Evolutionary conservation across 306 rosid genomes (phyloP), one percentile per base, ranked within the genome.

Genomic region (Aeschynomene evenia): DNA sequence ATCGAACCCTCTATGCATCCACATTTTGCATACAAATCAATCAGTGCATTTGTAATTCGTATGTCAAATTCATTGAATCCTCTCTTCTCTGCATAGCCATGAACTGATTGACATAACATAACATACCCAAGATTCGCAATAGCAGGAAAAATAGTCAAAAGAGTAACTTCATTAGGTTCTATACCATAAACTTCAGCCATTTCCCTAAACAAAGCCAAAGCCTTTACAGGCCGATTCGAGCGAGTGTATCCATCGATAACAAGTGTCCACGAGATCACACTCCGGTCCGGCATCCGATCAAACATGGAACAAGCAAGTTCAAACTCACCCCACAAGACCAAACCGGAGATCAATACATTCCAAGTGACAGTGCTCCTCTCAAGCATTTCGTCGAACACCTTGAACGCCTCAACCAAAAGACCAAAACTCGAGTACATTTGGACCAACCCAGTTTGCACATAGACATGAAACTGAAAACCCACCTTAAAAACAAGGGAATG

Each of bases 181-280:
- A 87, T 74, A 46, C 75, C 79, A 46, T 80, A 83, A 63, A 42
- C 37, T 1, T 64, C 72, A 39, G 81, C 87, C 96, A 89, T 89
- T 65, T 68, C 71, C 59, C 76, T 73, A 77, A 81, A 89, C 84
- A 85, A 63, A 20, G 60, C 63, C 49, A 82, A 29, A 26, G 92
- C 96, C 62, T 83, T 82, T 12, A 33, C n/a, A n/a, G 82, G 80
- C 79, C 21, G 72, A 76, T 83, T 79, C 60, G 24, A 29, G 1
- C 90, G 80, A 1, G 88, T 81, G 63, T 79, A 81, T 0, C 83
- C 86, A 77, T 89, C 96, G 22, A 89, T 85, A 52, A 89, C 76
- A 65, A 77, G 80, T 37, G 96, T 89, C 92, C 96, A 86, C 1
- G 96, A 89, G 21, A 86, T 88, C 4, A 89, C 88, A 65, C 68